Evolutionary conservation across 805 yeast species (phyloP).

Genomic region (Maudiozyma turicensis): DNA sequence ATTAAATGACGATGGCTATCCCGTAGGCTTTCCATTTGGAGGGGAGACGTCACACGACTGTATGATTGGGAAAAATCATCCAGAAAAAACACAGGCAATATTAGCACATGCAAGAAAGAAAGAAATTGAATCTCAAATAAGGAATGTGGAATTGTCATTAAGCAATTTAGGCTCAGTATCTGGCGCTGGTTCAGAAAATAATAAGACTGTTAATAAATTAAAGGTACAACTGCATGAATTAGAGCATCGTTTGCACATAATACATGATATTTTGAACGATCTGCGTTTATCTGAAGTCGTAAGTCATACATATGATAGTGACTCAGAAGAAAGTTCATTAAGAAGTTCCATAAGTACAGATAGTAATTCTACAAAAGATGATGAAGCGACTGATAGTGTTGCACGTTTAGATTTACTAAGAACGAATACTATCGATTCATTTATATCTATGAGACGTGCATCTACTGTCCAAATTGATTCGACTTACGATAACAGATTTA

Average conservation of each 20-base stretch:
- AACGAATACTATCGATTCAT: constrained; percentile 23
- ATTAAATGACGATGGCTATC: constrained; percentile 33
- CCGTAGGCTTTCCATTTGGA: constrained; percentile 50
- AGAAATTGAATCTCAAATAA: constrained; percentile 34
- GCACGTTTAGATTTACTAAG: constrained; percentile 6
- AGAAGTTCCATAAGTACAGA: constrained; percentile 6
- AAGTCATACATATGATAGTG: constrained; percentile 12
- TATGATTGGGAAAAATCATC: constrained; percentile 40
- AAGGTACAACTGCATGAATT: constrained; percentile 24
- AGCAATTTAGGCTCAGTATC: constrained; percentile 2
- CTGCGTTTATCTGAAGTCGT: constrained; percentile 19
- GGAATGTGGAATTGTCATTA: constrained; percentile 8
- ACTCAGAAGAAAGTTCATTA: constrained; percentile 1
- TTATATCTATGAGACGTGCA: constrained; percentile 24
- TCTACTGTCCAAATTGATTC: constrained; percentile 22
- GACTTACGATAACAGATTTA: constrained; percentile 47
- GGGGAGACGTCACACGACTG: constrained; percentile 46
- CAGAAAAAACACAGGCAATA: constrained; percentile 44
- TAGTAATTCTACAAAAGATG: constrained; percentile 5
- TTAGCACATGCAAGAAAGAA: constrained; percentile 34
- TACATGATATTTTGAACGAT: constrained; percentile 27
- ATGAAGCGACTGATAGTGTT: not conserved
- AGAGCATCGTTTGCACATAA: constrained; percentile 25
- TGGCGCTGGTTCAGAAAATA: not conserved
- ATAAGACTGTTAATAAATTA: constrained; percentile 8